Evolutionary conservation across 495 filamentous ascomycete species (phyloP).

Genomic region (Lophium mytilinum): DNA sequence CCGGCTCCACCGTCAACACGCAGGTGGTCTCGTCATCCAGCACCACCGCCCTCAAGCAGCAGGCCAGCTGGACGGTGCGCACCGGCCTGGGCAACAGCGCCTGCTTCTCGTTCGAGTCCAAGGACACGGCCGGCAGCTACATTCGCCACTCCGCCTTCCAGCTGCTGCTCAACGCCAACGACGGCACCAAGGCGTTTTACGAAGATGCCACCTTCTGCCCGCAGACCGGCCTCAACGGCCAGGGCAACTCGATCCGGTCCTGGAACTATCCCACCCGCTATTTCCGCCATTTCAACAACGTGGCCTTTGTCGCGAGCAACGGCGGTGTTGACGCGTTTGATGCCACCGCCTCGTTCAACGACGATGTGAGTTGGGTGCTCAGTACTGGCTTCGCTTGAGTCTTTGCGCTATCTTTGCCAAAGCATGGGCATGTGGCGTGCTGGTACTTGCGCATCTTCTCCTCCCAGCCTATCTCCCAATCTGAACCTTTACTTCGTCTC

Average conservation of each 20-base stretch:
- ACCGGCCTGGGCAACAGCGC: constrained; percentile 45
- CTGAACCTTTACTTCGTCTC: too few species aligned
- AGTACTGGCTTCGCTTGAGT: constrained; percentile 41
- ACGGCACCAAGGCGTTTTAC: constrained; percentile 43
- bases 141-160: constrained; percentile 45
- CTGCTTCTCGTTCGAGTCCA: constrained; percentile 51
- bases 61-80: constrained; percentile 48
- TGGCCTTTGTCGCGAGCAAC: constrained; percentile 43
- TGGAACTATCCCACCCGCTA: constrained; percentile 51
- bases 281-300: constrained; percentile 44
- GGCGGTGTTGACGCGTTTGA: constrained; percentile 47
- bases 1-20: constrained; percentile 39
- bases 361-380: constrained; percentile 45
- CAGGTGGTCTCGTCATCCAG: constrained; percentile 47
- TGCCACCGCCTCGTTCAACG: constrained; percentile 38
- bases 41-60: constrained; percentile 38
- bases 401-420: too few species aligned
- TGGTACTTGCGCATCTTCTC: too few species aligned
- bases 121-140: constrained; percentile 47
- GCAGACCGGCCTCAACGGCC: constrained; percentile 38
- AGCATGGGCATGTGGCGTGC: too few species aligned
- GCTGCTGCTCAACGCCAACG: constrained; percentile 40
- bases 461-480: too few species aligned
- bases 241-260: constrained; percentile 42
- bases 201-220: constrained; percentile 53